Evolutionary conservation across 164 flowering plant species (phyloP).

Genomic region (Stephania japonica): DNA sequence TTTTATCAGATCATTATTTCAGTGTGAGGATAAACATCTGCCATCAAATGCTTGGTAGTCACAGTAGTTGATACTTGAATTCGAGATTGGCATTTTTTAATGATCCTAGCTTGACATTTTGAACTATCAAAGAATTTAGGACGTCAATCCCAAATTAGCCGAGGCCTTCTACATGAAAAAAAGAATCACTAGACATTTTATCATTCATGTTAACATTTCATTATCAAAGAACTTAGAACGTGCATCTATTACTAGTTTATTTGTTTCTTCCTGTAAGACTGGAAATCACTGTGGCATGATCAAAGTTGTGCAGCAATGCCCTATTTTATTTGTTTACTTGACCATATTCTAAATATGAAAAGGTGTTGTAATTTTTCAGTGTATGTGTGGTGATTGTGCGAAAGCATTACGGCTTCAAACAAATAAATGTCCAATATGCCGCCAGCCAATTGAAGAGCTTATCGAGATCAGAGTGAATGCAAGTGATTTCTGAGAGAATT

Average conservation of each 20-base stretch:
- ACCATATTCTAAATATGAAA: conserved; percentile 6
- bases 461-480: conserved; percentile 60
- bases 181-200: neutral
- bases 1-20: neutral
- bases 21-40: neutral
- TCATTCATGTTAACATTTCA: neutral
- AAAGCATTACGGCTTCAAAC: conserved; percentile 62
- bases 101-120: neutral
- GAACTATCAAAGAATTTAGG: neutral
- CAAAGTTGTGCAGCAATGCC: neutral
- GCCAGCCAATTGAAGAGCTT: conserved; percentile 70
- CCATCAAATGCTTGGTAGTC: neutral
- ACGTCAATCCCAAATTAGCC: too few relatives aligned
- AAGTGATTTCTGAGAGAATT: conserved; percentile 26
- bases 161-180: too few relatives aligned
- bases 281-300: neutral
- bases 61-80: neutral
- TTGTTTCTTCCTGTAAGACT: neutral
- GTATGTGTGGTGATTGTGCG: conserved; percentile 84
- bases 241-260: neutral
- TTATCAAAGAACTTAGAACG: neutral
- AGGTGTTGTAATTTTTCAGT: conserved; percentile 42
- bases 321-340: neutral
- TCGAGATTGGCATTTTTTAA: neutral
- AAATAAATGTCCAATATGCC: conserved; percentile 80